Conservation (phyloP, 371 early-diverging fungal genomes). For the Rhizopus stolonifer region DNA sequence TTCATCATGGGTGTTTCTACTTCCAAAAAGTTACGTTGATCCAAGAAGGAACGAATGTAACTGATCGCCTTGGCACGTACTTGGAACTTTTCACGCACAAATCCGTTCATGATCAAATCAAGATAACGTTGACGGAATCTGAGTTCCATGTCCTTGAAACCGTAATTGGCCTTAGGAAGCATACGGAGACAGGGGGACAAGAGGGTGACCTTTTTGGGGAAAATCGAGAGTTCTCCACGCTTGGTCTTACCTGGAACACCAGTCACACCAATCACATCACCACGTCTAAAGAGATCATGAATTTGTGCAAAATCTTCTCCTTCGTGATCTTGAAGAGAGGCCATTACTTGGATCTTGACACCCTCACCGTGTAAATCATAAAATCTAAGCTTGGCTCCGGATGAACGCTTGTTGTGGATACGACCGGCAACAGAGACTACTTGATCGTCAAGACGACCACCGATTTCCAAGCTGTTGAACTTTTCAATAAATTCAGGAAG, state of each 20-base stretch:
- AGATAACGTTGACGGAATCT: constrained; percentile 99
- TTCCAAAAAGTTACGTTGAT: constrained; percentile 95
- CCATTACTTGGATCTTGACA: constrained; percentile 94
- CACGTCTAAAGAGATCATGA: constrained; percentile 88
- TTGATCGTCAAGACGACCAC: constrained; percentile 71
- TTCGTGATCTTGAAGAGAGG: constrained; percentile 77
- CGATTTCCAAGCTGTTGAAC: constrained; percentile 71
- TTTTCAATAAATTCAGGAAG: constrained; percentile 86
- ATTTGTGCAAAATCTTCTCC: constrained; percentile 75
- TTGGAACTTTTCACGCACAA: constrained; percentile 93
- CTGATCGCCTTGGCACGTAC: constrained; percentile 92
- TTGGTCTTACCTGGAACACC: constrained; percentile 95
- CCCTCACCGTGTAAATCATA: constrained; percentile 96
- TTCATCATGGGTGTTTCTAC: constrained; percentile 99
- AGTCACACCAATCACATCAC: constrained; percentile 97
- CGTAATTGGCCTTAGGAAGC: constrained; percentile 96
- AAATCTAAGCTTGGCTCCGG: constrained; percentile 90
- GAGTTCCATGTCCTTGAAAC: constrained; percentile 95
- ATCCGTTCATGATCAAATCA: constrained; percentile 98
- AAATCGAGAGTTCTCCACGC: constrained; percentile 96
- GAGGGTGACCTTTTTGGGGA: constrained; percentile 84
- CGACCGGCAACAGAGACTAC: constrained; percentile 83
- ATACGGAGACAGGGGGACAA: constrained; percentile 97
- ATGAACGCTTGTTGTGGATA: constrained; percentile 86
- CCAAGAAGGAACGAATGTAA: constrained; percentile 94